phyloP scores from a whole-genome alignment of 345 rosid genomes.

The Rhodamnia argentea region DNA sequence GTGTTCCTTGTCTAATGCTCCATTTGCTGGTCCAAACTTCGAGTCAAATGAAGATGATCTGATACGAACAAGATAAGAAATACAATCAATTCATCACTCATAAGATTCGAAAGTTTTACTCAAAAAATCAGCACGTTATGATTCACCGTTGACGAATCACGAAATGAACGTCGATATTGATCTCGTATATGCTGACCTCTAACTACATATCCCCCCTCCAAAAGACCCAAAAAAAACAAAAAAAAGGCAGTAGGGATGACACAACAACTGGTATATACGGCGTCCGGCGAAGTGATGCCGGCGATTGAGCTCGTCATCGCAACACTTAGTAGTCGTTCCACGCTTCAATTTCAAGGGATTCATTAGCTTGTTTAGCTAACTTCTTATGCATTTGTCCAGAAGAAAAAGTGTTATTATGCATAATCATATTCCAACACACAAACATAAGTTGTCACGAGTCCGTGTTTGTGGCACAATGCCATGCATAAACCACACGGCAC shows the following conservation, averaged over 20 bases:
- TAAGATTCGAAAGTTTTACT: background rate
- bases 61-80: background rate
- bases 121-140: background rate
- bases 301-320: background rate
- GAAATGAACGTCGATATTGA: background rate
- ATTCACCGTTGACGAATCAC: background rate
- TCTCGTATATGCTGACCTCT: background rate
- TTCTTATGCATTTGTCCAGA: background rate
- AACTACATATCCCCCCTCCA: background rate
- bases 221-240: background rate
- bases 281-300: background rate
- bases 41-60: background rate
- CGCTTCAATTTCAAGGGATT: background rate
- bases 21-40: background rate
- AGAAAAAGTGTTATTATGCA: background rate
- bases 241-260: background rate
- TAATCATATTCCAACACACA: background rate
- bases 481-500: background rate
- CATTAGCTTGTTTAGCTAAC: background rate
- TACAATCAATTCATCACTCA: background rate
- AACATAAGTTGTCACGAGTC: background rate
- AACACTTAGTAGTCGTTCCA: background rate
- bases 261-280: background rate
- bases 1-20: background rate
- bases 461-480: background rate